A percentile compares a stretch with the other conserved stretches of the same genome.
phyloP scores from a whole-genome alignment of 2,329 filamentous ascomycete species.

The Calonectria hongkongensis region DNA sequence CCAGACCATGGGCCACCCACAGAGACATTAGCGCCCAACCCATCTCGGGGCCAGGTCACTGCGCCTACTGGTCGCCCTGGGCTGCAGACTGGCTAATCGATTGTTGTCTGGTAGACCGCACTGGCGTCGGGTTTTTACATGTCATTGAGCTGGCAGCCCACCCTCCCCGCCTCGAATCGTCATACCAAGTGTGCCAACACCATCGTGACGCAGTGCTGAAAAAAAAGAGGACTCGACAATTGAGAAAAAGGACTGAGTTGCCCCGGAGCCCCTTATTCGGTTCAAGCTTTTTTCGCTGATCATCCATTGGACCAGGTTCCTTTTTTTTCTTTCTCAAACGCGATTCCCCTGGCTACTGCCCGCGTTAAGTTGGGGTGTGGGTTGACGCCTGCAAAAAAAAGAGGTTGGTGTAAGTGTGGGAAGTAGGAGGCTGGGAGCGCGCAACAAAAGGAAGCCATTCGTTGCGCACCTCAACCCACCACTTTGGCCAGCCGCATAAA shows the following conservation, averaged over 20 bases:
- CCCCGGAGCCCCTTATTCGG: slow-evolving; percentile 24
- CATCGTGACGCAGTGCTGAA: slow-evolving; percentile 38
- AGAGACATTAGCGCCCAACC: slow-evolving; percentile 39
- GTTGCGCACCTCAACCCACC: slow-evolving; percentile 48
- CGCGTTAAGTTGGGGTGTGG: slow-evolving; percentile 44
- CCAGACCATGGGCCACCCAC: slow-evolving; percentile 37
- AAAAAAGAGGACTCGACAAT: background rate
- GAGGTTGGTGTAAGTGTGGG: slow-evolving; percentile 61
- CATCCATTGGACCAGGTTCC: slow-evolving; percentile 50
- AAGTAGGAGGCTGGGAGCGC: slow-evolving; percentile 61
- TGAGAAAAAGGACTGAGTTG: slow-evolving; percentile 47
- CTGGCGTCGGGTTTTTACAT: slow-evolving; percentile 39
- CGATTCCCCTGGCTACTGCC: slow-evolving; percentile 23
- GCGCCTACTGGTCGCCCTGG: slow-evolving; percentile 28
- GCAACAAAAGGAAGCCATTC: slow-evolving; percentile 49
- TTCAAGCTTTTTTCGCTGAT: slow-evolving; percentile 44
- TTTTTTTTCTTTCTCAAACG: slow-evolving; percentile 40
- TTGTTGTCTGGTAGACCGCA: slow-evolving; percentile 55
- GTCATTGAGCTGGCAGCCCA: slow-evolving; percentile 52
- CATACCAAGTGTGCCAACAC: slow-evolving; percentile 43
- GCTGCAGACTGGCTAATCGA: slow-evolving; percentile 45
- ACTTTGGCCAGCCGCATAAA: slow-evolving; percentile 54
- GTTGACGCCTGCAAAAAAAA: slow-evolving; percentile 50
- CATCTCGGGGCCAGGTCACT: slow-evolving; percentile 21
- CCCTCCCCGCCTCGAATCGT: slow-evolving; percentile 43